Conservation (phyloP, 768 basidiomycete species). For the Cytidiella melzeri region DNA sequence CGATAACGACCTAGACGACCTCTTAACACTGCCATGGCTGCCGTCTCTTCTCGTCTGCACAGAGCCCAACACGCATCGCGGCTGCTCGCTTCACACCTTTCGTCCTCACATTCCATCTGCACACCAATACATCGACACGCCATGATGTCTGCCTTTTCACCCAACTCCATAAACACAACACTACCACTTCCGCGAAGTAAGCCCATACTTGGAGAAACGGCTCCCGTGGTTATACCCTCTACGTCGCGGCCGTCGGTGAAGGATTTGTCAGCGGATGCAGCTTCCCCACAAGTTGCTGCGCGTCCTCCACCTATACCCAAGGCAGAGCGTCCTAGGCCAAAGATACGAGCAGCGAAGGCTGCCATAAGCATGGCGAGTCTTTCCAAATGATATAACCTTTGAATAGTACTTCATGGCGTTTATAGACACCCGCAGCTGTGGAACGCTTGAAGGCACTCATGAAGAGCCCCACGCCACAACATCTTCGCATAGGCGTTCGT, state of each 20-base stretch:
- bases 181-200: constrained; percentile 16
- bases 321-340: constrained; percentile 56
- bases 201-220: constrained; percentile 35
- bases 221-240: constrained; percentile 46
- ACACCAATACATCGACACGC: constrained; percentile 44
- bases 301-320: constrained; percentile 67
- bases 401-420: neutral
- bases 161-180: constrained; percentile 25
- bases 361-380: constrained; percentile 61
- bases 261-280: constrained; percentile 47
- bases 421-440: constrained; percentile 77
- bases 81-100: constrained; percentile 3
- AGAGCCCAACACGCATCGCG: constrained; percentile 8
- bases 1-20: no score
- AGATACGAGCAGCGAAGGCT: constrained; percentile 66
- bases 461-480: constrained; percentile 79
- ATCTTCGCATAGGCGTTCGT: constrained; percentile 91
- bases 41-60: constrained; percentile 10
- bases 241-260: constrained; percentile 26
- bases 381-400: neutral
- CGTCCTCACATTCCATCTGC: constrained; percentile 17
- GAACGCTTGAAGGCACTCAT: constrained; percentile 65
- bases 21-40: constrained; percentile 15
- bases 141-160: constrained; percentile 61
- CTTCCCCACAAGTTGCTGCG: constrained; percentile 67